A percentile compares a stretch with the other conserved stretches of the same genome.
Evolutionary conservation across 2,329 filamentous ascomycete genomes (phyloP).

Genomic region (Beauveria medogensis): DNA sequence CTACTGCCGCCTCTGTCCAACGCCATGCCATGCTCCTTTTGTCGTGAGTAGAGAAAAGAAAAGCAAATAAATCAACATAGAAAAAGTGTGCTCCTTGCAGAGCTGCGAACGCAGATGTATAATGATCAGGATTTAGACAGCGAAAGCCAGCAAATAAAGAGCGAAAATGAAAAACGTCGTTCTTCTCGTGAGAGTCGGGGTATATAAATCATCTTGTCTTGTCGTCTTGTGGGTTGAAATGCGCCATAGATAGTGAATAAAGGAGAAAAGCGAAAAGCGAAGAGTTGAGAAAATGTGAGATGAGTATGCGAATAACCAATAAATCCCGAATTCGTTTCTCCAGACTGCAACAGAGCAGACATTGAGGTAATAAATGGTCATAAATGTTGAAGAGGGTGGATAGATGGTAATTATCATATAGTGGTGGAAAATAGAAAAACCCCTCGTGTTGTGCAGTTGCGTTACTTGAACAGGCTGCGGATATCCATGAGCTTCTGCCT

Average conservation of each 20-base stretch:
- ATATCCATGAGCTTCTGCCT: constrained; percentile 55
- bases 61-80: neutral
- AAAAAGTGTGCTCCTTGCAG: neutral
- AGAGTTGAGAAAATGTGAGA: neutral
- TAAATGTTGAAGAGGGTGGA: neutral
- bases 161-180: neutral
- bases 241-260: neutral
- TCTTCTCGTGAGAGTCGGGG: constrained; percentile 10
- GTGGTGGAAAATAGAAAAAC: neutral
- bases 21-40: constrained; percentile 4
- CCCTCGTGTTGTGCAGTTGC: neutral
- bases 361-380: neutral
- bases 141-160: neutral
- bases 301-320: neutral
- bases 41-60: neutral
- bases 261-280: constrained; percentile 22
- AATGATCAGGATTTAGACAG: neutral
- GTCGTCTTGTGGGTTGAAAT: neutral
- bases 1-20: constrained; percentile 1
- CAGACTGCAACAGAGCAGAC: neutral
- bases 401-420: neutral
- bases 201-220: constrained; percentile 5
- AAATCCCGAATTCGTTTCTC: neutral
- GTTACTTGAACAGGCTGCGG: constrained; percentile 48
- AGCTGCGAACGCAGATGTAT: constrained; percentile 6